Conservation (phyloP, 73 alveolate species). For the Tetrahymena thermophila region DNA sequence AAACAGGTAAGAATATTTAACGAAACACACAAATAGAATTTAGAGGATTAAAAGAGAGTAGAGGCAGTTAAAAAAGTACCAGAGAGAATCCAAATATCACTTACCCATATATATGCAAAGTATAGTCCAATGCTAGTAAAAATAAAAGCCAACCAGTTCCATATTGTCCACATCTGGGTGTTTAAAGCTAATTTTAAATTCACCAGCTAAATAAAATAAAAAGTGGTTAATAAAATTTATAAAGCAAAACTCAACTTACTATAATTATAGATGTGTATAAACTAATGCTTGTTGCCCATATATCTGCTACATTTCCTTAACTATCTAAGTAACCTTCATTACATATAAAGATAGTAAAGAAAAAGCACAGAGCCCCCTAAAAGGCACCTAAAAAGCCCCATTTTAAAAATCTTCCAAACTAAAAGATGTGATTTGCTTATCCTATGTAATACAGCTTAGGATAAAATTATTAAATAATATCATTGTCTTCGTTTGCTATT, state of each 20-base stretch:
- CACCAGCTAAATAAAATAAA: not conserved
- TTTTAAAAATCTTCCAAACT: not conserved
- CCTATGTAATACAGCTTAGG: constrained; percentile 37
- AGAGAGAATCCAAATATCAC: constrained; percentile 16
- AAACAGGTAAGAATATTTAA: not conserved
- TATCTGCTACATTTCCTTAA: constrained; percentile 9
- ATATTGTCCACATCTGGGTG: constrained; percentile 27
- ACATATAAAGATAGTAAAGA: constrained; percentile 2
- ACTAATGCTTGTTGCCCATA: constrained; percentile 3
- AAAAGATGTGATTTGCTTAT: constrained; percentile 14
- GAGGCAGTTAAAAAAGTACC: constrained; percentile 12
- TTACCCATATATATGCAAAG: constrained; percentile 1
- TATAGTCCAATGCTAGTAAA: constrained; percentile 12
- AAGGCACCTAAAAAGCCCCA: constrained; percentile 30
- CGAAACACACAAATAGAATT: constrained; percentile 8
- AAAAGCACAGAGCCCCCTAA: constrained; percentile 18
- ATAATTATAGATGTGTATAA: constrained; percentile 17
- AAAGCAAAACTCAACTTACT: not conserved
- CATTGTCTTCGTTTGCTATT: constrained; percentile 4
- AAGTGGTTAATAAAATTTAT: not conserved
- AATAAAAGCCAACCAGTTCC: constrained; percentile 14
- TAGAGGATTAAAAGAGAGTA: constrained; percentile 8
- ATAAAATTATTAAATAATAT: constrained; percentile 6
- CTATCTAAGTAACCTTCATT: not conserved
- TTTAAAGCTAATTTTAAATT: constrained; percentile 7